Evolutionary conservation across 768 basidiomycete species (phyloP).

Genomic region (Lactifluus subvellereus): DNA sequence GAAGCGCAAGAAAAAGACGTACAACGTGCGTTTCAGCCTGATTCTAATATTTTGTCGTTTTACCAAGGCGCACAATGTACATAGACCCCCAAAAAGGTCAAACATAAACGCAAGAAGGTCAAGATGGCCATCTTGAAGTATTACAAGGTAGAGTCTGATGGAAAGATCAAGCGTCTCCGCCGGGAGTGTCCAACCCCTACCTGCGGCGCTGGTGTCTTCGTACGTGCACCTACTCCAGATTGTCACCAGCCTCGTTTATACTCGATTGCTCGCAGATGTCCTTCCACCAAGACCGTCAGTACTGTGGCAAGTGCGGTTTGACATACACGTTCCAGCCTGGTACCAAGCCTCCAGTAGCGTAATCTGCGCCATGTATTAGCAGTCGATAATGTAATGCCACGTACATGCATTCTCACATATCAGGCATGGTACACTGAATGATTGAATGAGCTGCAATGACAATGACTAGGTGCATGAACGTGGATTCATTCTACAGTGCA

Average conservation of each 20-base stretch:
- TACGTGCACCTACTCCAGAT: slow-evolving; percentile 35
- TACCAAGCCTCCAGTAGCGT: slow-evolving; percentile 69
- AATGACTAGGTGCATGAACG: not conserved
- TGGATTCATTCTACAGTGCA: not conserved
- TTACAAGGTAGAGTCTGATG: slow-evolving; percentile 90
- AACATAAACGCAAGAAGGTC: slow-evolving; percentile 64
- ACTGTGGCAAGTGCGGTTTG: slow-evolving; percentile 92
- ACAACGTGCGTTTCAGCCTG: slow-evolving; percentile 61
- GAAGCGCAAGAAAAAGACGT: slow-evolving; percentile 99
- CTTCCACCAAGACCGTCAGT: slow-evolving; percentile 96
- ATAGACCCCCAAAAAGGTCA: slow-evolving; percentile 22
- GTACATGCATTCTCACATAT: too few species aligned
- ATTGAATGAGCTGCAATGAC: too few species aligned
- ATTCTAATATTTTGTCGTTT: not conserved
- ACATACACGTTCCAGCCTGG: slow-evolving; percentile 83
- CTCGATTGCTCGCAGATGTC: slow-evolving; percentile 62
- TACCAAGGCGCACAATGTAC: slow-evolving; percentile 13
- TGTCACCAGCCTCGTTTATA: not conserved
- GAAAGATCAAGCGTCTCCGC: slow-evolving; percentile 98
- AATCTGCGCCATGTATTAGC: slow-evolving; percentile 27
- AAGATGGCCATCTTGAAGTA: slow-evolving; percentile 99
- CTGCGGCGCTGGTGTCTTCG: slow-evolving; percentile 83
- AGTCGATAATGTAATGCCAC: not conserved
- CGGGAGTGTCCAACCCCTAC: slow-evolving; percentile 86
- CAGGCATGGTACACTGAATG: too few species aligned